Conservation (phyloP, 1,284 basidiomycete genomes). For the Tilletia walkeri region DNA sequence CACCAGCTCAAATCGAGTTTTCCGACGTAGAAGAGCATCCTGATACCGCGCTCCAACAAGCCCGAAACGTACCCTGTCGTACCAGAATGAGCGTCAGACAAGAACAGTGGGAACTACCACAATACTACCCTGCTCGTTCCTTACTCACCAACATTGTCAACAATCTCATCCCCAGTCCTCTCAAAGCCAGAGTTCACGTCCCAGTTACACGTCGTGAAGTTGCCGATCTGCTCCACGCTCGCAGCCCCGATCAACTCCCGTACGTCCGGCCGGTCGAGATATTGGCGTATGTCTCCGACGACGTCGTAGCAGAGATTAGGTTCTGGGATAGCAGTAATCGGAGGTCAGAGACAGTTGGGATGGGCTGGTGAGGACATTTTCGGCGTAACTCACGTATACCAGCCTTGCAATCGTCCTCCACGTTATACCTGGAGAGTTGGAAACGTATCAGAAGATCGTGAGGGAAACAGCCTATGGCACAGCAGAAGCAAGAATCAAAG, state of each 20-base stretch:
- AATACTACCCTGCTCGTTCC: background rate
- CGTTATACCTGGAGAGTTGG: constrained; percentile 31
- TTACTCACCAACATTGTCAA: constrained; percentile 29
- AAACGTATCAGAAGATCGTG: background rate
- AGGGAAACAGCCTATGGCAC: too few species aligned
- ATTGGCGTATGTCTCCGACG: constrained; percentile 39
- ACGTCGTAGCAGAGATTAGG: constrained; percentile 43
- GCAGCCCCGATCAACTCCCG: constrained; percentile 38
- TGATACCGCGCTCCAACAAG: constrained; percentile 72
- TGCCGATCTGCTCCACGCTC: constrained; percentile 33
- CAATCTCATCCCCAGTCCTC: constrained; percentile 24
- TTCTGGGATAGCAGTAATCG: background rate
- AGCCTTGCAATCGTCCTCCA: constrained; percentile 41
- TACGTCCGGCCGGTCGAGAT: constrained; percentile 46
- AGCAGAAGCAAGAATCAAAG: background rate
- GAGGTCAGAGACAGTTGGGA: background rate
- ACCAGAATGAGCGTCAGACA: background rate
- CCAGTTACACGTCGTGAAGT: constrained; percentile 36
- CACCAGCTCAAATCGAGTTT: constrained; percentile 52
- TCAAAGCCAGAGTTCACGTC: constrained; percentile 32
- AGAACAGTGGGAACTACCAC: background rate
- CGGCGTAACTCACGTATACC: constrained; percentile 22
- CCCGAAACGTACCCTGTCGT: constrained; percentile 63
- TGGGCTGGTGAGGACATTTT: background rate
- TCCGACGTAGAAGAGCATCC: constrained; percentile 72